Evolutionary conservation across 2,329 filamentous ascomycete species (phyloP).

Genomic region (Hypoxylon sp.): DNA sequence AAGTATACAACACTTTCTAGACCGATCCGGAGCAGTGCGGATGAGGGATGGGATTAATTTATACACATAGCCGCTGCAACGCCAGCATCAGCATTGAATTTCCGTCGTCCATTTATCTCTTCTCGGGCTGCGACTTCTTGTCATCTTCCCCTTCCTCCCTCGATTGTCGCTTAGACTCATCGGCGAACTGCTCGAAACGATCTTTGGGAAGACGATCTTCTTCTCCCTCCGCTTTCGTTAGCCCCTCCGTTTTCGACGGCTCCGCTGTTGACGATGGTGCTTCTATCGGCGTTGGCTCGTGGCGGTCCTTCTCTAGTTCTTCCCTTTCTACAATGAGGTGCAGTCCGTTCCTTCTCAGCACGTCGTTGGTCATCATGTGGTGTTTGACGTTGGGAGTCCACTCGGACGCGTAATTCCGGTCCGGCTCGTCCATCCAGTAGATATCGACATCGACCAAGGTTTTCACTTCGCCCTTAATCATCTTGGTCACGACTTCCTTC

Average conservation of each 20-base stretch:
- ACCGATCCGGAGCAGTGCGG: constrained; percentile 21
- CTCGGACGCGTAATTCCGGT: constrained; percentile 54
- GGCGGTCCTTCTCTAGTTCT: constrained; percentile 6
- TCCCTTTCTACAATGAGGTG: too few relatives aligned
- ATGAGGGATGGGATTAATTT: constrained; percentile 15
- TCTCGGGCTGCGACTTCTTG: constrained; percentile 7
- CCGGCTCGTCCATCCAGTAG: constrained; percentile 60
- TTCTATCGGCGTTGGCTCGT: constrained; percentile 3
- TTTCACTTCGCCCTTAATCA: constrained; percentile 19
- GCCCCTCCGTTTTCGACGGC: too few relatives aligned
- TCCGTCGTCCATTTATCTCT: constrained; percentile 1
- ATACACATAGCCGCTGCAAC: constrained; percentile 22
- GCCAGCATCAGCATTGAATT: constrained; percentile 12
- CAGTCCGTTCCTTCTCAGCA: too few relatives aligned
- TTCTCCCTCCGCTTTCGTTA: too few relatives aligned
- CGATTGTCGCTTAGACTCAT: too few relatives aligned
- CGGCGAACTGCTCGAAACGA: too few relatives aligned
- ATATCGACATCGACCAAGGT: constrained; percentile 54
- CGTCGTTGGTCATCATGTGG: constrained; percentile 48
- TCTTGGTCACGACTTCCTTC: too few relatives aligned
- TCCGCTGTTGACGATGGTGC: constrained; percentile 10
- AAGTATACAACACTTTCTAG: constrained; percentile 38
- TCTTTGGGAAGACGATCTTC: too few relatives aligned
- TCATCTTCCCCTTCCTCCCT: constrained; percentile 7
- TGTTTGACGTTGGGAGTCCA: constrained; percentile 66